Evolutionary conservation across 768 basidiomycete genomes (phyloP), one percentile per base, ranked within the genome.

Genomic region (Mycena chlorophos): DNA sequence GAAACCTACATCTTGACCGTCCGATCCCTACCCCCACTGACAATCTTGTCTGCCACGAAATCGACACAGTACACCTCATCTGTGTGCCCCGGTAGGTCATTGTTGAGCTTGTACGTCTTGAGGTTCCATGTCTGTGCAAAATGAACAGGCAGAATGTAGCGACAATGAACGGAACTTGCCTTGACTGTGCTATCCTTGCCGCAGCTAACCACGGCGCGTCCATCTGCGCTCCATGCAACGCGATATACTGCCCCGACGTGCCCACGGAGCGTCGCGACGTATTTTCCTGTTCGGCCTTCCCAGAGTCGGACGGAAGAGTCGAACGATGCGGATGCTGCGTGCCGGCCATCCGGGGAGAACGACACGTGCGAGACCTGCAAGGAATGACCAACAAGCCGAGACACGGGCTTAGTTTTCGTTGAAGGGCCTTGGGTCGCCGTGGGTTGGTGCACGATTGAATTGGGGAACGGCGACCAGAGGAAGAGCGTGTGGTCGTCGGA

Each of bases 31-130:
- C 96, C 96, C n/a, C 95, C 96, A 67, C 93, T 96, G 61, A 97
- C 94, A n/a, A 98, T 83, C 70, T 99, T 99, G 75, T 99, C 96
- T 1, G 94, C 95, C 1, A 99, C 95, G 68, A 97, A 99, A 71
- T 98, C 96, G 16, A 99, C 96, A 66, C 96, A 98, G 73, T 98
- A 98, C 30, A 99, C 95, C 69, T 99, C 96, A 63, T 99, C 96
- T 1, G 89, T 91, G 68, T 99, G 96, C 19, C 96, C 96, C 0
- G 94, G 93, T 17, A 99, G 83, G 69, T 99, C 96, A 5, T 82
- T 85, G 67, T 92, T 90, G 58, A 99, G 85, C 73, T 99, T 98
- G 71, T 91, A 93, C 5, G 94, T 98, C 70, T 92, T 94, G 52
- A 98, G 77, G 70, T 97, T 92, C 96, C 96, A 98, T 22, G 98